Evolutionary conservation across 495 filamentous ascomycete species (phyloP), one percentile per base, ranked within the genome.

Genomic region (Zalerion maritima): DNA sequence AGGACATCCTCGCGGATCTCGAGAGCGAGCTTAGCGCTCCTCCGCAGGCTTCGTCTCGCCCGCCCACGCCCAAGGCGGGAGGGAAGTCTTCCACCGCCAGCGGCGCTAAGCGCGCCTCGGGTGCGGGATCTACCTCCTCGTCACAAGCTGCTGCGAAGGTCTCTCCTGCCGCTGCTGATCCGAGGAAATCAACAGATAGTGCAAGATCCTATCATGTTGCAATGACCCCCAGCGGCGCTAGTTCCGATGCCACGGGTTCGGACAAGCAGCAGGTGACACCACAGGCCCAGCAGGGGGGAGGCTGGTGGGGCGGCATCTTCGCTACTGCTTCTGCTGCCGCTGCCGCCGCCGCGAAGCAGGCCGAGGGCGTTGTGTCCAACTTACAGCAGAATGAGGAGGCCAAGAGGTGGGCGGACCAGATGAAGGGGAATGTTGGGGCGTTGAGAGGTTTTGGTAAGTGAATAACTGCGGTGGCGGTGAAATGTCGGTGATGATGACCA

Each of bases 341-440:
- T 21, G 68, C 64, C 26, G 81, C 84, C 19, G 91, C 87, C 24
- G 80, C 93, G 54, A 94, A 92, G 64, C 81, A 85, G 47, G 89
- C 91, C 18, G 84, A 96, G 51, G 83, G 75, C 10, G 74, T 85
- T 1, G 85, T 92, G 27, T 92, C 92, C 47, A 84, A 94, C 47
- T 84, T 96, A 22, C 82, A 91, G 49, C 79, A 84, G 43, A 94
- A 93, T 35, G 85, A 97, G 54, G 89, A 97, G 50, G 89, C 86
- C 22, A 81, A 84, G 55, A 75, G 78, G 53, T 96, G 89, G 89
- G 89, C 85, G 4, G 78, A 86, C 34, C 87, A 94, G 47, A 80
- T 96, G 22, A 78, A 77, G 49, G 86, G 84, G 24, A 94, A 94
- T 50, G 82, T 92, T 13, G 81, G 78, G 18, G 80, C 73, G 18